Conservation (phyloP, 164 flowering plant genomes). For the Protea cynaroides region DNA sequence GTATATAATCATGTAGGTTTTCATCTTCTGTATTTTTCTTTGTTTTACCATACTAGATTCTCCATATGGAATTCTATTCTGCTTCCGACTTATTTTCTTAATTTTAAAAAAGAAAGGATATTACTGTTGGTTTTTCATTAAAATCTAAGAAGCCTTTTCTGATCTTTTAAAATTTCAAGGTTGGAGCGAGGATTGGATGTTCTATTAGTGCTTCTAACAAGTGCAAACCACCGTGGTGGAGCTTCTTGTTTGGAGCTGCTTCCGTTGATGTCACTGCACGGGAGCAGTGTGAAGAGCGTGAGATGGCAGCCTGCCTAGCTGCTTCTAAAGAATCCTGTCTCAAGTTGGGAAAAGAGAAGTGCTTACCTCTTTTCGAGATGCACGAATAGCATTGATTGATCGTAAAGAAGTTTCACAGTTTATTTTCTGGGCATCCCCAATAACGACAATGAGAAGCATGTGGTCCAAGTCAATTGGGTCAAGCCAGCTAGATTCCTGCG, state of each 20-base stretch:
- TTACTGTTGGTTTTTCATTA: neutral
- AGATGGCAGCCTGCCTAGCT: slow-evolving; percentile 27
- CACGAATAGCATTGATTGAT: slow-evolving; percentile 18
- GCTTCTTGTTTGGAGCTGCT: slow-evolving; percentile 16
- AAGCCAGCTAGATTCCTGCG: neutral
- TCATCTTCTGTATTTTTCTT: too few relatives aligned
- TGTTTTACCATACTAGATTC: too few relatives aligned
- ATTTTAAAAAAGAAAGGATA: too few relatives aligned
- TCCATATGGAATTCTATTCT: too few relatives aligned
- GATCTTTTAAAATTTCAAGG: slow-evolving; percentile 16
- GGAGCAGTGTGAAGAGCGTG: slow-evolving; percentile 29
- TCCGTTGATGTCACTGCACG: slow-evolving; percentile 21
- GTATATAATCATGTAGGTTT: too few relatives aligned
- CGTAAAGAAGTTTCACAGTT: slow-evolving; percentile 4
- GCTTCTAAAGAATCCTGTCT: slow-evolving; percentile 23
- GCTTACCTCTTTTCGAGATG: slow-evolving; percentile 22
- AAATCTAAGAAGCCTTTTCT: neutral
- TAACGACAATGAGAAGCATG: neutral
- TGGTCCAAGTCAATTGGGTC: neutral
- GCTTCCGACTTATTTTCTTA: too few relatives aligned
- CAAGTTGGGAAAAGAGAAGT: slow-evolving; percentile 27
- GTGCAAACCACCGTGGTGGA: slow-evolving; percentile 35
- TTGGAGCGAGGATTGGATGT: slow-evolving; percentile 29
- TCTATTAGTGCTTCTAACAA: slow-evolving; percentile 27
- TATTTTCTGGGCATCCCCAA: neutral